Evolutionary conservation across 2,329 filamentous ascomycete genomes (phyloP), one percentile per base, ranked within the genome.

Genomic region (Graphium sp.): DNA sequence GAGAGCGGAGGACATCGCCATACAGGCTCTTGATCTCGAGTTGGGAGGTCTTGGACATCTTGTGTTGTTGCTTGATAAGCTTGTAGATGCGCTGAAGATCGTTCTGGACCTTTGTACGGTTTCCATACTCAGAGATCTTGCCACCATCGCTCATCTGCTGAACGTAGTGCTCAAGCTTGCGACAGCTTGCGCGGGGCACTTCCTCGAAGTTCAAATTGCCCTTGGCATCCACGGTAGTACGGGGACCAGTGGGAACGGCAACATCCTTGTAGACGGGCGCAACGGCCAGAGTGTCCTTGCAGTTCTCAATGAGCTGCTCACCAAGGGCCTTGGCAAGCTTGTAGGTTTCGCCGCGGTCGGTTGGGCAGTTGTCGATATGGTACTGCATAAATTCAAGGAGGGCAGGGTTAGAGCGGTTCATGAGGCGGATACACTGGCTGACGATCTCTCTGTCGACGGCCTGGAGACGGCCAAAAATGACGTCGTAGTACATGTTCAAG

Each of bases 321-420:
- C 83, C 87, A 15, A 98, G 77, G 53, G 89, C 75, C 60, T 98
- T 93, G 24, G 89, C 89, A n/a, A 98, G 74, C 56, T 89, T 71
- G 56, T 98, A 98, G 2, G 89, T 98, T 59, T 98, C 89, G 34
- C 89, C 89, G 28, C 87, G 78, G 47, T 98, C 85, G 0, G 85
- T 85, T 1, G 89, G 89, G 59, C 87, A 95, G 60, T 95, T 89
- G 46, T 98, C 89, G 46, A 98, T 98, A 58, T 98, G 89, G 45
- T 98, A 95, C 50, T 98, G 89, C 89, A 98, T 98, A 56, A 94
- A 98, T 42, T 98, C 87, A 33, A 98, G 69, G 2, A 98, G 72
- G 20, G 82, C 78, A 3, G 89, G 89, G 50, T 95, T 98, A 19
- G 89, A 93, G 37, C 89, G 80, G 62, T 94, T 98, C 89, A 98